A percentile compares a stretch with the other conserved stretches of the same genome.
Conservation (phyloP, 176 grass and related monocot genomes). For the Eremochloa ophiuroides region DNA sequence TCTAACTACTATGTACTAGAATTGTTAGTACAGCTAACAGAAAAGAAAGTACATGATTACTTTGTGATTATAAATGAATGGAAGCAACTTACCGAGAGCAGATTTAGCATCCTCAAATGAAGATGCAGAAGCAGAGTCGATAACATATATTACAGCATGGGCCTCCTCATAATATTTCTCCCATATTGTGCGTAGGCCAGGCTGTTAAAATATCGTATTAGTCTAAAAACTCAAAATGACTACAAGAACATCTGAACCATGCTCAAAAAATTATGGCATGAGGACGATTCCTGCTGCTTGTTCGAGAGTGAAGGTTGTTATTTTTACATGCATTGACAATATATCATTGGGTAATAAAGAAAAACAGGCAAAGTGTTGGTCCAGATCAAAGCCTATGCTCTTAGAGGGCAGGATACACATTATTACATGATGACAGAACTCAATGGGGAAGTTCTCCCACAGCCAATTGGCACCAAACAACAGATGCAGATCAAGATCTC, state of each 20-base stretch:
- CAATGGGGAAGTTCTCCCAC: neutral
- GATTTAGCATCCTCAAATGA: constrained; percentile 93
- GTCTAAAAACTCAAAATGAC: neutral
- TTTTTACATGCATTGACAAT: neutral
- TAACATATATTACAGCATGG: constrained; percentile 94
- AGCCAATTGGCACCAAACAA: neutral
- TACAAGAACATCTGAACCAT: neutral
- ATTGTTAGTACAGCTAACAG: neutral
- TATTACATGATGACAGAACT: neutral
- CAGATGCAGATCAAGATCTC: neutral
- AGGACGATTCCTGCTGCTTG: neutral
- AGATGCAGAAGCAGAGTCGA: constrained; percentile 72
- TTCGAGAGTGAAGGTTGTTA: neutral
- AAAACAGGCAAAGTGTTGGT: neutral
- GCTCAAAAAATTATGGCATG: neutral
- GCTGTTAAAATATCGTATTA: constrained; percentile 41
- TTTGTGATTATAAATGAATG: constrained; percentile 30
- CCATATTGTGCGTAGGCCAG: constrained; percentile 93
- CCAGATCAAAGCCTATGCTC: neutral
- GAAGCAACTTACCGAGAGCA: constrained; percentile 66
- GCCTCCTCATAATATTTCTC: constrained; percentile 99
- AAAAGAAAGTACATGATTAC: neutral
- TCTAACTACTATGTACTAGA: constrained; percentile 2
- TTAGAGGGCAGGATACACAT: neutral
- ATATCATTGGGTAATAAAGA: neutral